These are phyloP conservation scores for Rhododendron ovatum DNA, from an alignment of 148 eudicot genomes.

Conservation along the genomic window DNA sequence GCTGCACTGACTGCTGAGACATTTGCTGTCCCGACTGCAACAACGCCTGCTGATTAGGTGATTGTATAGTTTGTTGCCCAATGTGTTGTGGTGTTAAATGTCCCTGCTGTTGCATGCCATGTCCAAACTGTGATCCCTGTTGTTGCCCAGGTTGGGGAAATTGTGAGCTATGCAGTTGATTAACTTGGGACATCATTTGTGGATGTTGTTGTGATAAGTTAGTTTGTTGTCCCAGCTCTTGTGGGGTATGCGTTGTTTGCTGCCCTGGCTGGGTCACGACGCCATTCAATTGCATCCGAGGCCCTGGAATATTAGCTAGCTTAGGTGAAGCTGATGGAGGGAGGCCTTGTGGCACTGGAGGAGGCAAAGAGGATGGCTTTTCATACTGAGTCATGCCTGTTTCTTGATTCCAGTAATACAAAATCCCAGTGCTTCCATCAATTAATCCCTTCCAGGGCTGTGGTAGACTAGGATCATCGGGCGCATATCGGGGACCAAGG, in stretches of 20 bases:
- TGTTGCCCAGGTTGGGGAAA: constrained; percentile 37
- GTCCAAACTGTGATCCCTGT: constrained; percentile 41
- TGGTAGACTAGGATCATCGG: constrained; percentile 90
- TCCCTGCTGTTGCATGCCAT: constrained; percentile 37
- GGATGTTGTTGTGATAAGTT: constrained; percentile 25
- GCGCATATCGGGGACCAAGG: constrained; percentile 88
- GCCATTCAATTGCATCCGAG: constrained; percentile 32
- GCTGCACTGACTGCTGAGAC: constrained; percentile 37
- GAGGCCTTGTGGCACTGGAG: constrained; percentile 49
- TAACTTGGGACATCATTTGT: constrained; percentile 23
- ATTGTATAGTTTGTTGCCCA: constrained; percentile 41
- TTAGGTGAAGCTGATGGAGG: constrained; percentile 46
- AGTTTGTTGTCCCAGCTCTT: constrained; percentile 37
- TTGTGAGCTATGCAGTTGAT: constrained; percentile 28
- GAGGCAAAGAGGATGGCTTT: constrained; percentile 49
- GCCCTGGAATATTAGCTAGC: constrained; percentile 37
- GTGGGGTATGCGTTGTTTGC: constrained; percentile 37
- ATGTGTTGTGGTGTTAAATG: constrained; percentile 36
- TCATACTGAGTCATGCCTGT: constrained; percentile 90
- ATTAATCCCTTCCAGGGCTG: constrained; percentile 95
- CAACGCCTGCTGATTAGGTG: constrained; percentile 25
- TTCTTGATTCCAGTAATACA: constrained; percentile 95
- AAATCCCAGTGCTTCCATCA: constrained; percentile 73
- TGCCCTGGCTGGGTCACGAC: constrained; percentile 36
- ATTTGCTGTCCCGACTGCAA: constrained; percentile 29